Evolutionary conservation across 2,329 filamentous ascomycete species (phyloP), one percentile per base, ranked within the genome.

Genomic region (Nemania serpens): DNA sequence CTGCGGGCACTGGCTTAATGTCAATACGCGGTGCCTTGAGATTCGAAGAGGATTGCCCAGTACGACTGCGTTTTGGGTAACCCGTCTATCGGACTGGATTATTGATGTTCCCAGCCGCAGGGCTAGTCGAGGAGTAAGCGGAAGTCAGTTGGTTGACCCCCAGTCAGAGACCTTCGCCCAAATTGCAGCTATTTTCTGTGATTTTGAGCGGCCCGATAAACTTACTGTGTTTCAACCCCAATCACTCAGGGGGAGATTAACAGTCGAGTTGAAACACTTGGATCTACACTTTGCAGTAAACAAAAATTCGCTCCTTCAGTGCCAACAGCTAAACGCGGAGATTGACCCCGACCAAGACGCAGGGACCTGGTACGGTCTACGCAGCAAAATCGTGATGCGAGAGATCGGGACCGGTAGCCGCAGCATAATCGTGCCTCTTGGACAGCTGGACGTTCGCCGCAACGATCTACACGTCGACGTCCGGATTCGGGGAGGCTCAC

Each of bases 1-100:
- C 5, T 88, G 83, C 48, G 75, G 82, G 0, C 87, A 91, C 61
- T 90, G 87, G 86, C 73, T 89, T 0, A 75, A 89, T 43, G 12
- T 87, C 0, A 49, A 29, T 0, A 70, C 62, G 0, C 62, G 69
- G 0, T 49, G 65, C 0, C 53, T 91, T 0, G 82, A 89, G 47
- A 79, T 88, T 25, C 77, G 86, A 12, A 78, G 77, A 6, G 46
- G 9, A 5, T 34, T 33, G 3, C 53, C 50, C 1, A 18, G 18
- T 1, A 69, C 71, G 1, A 73, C 79, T 0, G 61, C 69, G 0
- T 71, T 73, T 3, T 81, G 75, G 77, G 46, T 12, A 0, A 59
- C 46, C 11, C 64, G 55, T 25, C 55, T 0, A 0, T 63, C 57
- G 0, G 72, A 77, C 55, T 82, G 78, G 79, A 42, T 64, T 0